Evolutionary conservation across 1,139 yeast genomes (phyloP).

Genomic region (Diutina scorzettiae): DNA sequence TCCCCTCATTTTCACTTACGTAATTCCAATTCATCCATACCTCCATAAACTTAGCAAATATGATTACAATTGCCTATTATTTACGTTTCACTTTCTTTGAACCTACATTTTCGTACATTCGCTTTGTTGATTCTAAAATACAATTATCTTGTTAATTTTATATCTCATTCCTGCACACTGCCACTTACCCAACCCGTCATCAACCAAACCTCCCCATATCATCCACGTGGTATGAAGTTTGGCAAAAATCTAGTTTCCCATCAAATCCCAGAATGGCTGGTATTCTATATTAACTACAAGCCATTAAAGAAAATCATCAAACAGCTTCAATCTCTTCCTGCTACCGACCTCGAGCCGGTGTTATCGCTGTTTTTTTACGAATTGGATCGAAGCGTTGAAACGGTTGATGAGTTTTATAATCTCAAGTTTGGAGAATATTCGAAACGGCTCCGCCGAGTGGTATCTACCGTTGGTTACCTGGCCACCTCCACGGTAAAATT

Average conservation of each 20-base stretch:
- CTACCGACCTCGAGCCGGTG: constrained; percentile 9
- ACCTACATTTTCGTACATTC: too few relatives aligned
- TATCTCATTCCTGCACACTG: too few relatives aligned
- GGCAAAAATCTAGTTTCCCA: constrained; percentile 72
- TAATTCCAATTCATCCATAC: too few relatives aligned
- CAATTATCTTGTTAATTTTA: too few relatives aligned
- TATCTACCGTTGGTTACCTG: constrained; percentile 20
- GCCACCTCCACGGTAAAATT: constrained; percentile 13
- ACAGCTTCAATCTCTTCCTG: constrained; percentile 16
- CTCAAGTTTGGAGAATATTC: constrained; percentile 62
- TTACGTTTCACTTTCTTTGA: too few relatives aligned
- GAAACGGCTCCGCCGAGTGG: constrained; percentile 47
- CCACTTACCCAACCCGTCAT: too few relatives aligned
- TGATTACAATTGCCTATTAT: too few relatives aligned
- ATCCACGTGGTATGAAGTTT: constrained; percentile 48
- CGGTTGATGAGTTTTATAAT: constrained; percentile 70
- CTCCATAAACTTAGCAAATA: too few relatives aligned
- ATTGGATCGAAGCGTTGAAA: constrained; percentile 71
- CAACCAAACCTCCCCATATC: too few relatives aligned
- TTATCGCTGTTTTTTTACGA: constrained; percentile 64
- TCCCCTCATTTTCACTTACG: too few relatives aligned
- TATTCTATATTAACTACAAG: constrained; percentile 76
- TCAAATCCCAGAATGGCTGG: constrained; percentile 90
- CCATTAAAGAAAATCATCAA: constrained; percentile 73
- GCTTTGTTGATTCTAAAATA: too few relatives aligned